Base-by-base conservation (phyloP, 1,139 yeast genomes). In the Yamadazyma conglobata region DNA sequence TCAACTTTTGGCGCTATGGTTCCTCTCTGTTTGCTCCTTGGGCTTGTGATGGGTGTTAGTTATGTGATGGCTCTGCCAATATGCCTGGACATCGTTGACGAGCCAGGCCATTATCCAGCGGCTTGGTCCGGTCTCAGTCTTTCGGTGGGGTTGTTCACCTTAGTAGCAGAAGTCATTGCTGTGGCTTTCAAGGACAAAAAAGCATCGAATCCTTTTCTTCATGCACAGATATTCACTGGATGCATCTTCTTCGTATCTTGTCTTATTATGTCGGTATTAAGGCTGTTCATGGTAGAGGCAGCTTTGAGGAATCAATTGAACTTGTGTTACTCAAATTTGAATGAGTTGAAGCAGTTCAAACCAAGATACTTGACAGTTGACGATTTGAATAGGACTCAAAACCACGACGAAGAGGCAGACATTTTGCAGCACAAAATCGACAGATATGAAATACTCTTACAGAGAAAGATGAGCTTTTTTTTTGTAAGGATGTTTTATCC, bases 181-280 rank as follows among this genome's bases (percentile, higher is more conserved):
- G 58, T 76, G 32, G 53, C 69, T 6, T 47, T 76, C 35, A 56
- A 64, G 16, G 54, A 60, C 19, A 31, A 41, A 6, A 38, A 40
- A 8, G 39, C 46, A 24, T 17, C 39, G 1, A 63, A 60, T 26
- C 85, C 84, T 1, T 80, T 65, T 41, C 48, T 76, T 8, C 67
- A 77, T 47, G 64, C 82, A 8, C 87, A 80, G 46, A 68, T 79
- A 1, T 76, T 78, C 44, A 71, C 77, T 8, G 85, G 84, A 2
- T 46, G 60, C 18, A 71, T 70, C 38, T 73, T 69, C 39, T 38
- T 70, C 10, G 59, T 54, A 6, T 47, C 58, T 9, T 35, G 50
- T 7, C 10, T 62, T 4, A 22, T 64, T 7, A 41, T 63, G 41
- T 28, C 64, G 2, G 43, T 58, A 5, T 46, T 62, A 17, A 44